Conservation (phyloP, 2,329 filamentous ascomycete genomes). For the Didymella pinodella region DNA sequence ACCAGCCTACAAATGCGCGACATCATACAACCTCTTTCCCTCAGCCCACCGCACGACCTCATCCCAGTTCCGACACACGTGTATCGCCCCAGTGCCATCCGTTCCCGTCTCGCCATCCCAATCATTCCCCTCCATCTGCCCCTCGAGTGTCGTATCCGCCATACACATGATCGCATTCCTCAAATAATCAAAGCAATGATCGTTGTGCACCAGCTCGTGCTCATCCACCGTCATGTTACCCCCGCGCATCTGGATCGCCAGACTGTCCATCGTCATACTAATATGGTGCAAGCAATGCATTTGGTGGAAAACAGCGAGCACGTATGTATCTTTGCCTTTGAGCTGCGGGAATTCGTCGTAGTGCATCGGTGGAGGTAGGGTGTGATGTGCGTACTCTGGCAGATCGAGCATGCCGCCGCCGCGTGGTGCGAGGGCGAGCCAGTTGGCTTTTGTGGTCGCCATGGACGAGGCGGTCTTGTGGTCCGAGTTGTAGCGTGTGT, state of each 20-base stretch:
- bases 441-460: constrained; percentile 23
- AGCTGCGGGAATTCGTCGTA: constrained; percentile 11
- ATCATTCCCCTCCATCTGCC: constrained; percentile 21
- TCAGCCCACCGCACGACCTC: constrained; percentile 26
- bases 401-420: constrained; percentile 32
- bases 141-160: constrained; percentile 39
- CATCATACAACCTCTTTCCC: constrained; percentile 13
- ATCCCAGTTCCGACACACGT: constrained; percentile 32
- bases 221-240: constrained; percentile 28
- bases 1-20: constrained; percentile 7
- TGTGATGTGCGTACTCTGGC: constrained; percentile 12
- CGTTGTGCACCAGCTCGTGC: constrained; percentile 33
- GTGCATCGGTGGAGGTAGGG: constrained; percentile 30
- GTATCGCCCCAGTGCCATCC: constrained; percentile 31
- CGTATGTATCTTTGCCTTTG: constrained; percentile 20
- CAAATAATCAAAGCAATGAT: constrained; percentile 43
- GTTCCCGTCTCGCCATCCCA: constrained; percentile 21
- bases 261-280: constrained; percentile 22
- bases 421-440: constrained; percentile 16
- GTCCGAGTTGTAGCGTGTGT: constrained; percentile 28
- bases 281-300: constrained; percentile 33
- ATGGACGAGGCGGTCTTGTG: constrained; percentile 25
- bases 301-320: constrained; percentile 32
- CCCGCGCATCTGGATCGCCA: constrained; percentile 29
- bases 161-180: constrained; percentile 37